Conservation (phyloP, 352 stramenopile species). For the Pythium folliculosum region DNA sequence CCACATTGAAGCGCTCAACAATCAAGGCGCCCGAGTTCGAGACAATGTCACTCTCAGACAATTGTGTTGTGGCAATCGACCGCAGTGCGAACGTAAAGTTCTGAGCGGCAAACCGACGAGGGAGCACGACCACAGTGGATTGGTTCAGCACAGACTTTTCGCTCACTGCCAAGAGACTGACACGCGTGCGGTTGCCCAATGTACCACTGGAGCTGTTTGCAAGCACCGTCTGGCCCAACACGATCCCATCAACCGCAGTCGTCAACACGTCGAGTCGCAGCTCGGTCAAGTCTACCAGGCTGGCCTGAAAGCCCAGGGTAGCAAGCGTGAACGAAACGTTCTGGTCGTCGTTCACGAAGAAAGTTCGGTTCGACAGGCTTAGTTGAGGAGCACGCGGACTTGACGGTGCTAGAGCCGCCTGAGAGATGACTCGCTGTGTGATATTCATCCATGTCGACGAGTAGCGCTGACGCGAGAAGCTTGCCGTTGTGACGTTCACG, state of each 20-base stretch:
- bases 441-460: slow-evolving; percentile 19
- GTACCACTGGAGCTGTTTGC: background rate
- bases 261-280: slow-evolving; percentile 8
- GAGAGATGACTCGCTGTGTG: slow-evolving; percentile 6
- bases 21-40: slow-evolving; percentile 33
- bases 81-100: slow-evolving; percentile 42
- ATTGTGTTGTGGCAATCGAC: slow-evolving; percentile 28
- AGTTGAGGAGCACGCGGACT: background rate
- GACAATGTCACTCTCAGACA: slow-evolving; percentile 18
- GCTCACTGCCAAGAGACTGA: slow-evolving; percentile 3
- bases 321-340: slow-evolving; percentile 40
- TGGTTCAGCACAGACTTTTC: slow-evolving; percentile 23
- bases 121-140: slow-evolving; percentile 32
- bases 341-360: slow-evolving; percentile 45
- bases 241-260: slow-evolving; percentile 10
- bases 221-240: background rate
- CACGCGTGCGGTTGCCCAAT: background rate
- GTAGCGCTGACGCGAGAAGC: slow-evolving; percentile 14
- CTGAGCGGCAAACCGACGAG: slow-evolving; percentile 41
- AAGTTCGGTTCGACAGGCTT: slow-evolving; percentile 13
- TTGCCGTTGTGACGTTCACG: slow-evolving; percentile 17
- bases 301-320: slow-evolving; percentile 32
- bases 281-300: slow-evolving; percentile 27
- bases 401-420: slow-evolving; percentile 9
- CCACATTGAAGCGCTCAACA: slow-evolving; percentile 34